Evolutionary conservation across 805 yeast genomes (phyloP).

Genomic region (Candida patagonica): DNA sequence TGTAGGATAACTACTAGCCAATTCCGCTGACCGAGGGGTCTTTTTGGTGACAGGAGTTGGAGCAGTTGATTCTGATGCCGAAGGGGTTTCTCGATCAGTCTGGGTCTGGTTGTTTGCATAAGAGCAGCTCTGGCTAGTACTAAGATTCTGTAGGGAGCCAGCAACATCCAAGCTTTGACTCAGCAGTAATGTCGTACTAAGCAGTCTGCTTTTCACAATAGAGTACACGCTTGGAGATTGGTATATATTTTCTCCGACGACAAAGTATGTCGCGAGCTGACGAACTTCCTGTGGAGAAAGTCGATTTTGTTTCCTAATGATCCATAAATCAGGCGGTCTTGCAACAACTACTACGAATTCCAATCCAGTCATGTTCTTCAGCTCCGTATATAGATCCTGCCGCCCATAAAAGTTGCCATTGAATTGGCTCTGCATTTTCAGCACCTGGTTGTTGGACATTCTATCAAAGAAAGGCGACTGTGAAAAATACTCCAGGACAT

Average conservation of each 20-base stretch:
- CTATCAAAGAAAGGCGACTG: constrained; percentile 94
- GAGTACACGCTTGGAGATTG: constrained; percentile 77
- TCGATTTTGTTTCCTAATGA: constrained; percentile 74
- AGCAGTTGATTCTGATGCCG: constrained; percentile 2
- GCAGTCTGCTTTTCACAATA: constrained; percentile 60
- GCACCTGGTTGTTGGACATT: constrained; percentile 85
- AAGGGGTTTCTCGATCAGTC: constrained; percentile 4
- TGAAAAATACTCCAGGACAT: constrained; percentile 86
- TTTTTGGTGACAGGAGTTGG: constrained; percentile 6
- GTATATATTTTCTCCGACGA: constrained; percentile 85
- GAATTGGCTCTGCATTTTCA: constrained; percentile 92
- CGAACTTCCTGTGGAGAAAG: constrained; percentile 40
- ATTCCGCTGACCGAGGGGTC: constrained; percentile 5
- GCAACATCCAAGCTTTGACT: constrained; percentile 40
- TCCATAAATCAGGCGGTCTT: constrained; percentile 90
- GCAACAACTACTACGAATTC: constrained; percentile 72
- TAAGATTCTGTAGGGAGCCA: constrained; percentile 42
- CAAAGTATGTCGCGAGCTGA: constrained; percentile 69
- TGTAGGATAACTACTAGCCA: constrained; percentile 4
- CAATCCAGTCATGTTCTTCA: constrained; percentile 70
- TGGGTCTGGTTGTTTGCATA: constrained; percentile 26
- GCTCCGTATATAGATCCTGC: constrained; percentile 42
- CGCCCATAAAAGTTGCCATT: constrained; percentile 39
- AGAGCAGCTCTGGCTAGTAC: constrained; percentile 53
- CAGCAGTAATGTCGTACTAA: constrained; percentile 39